These are phyloP conservation scores for Casuarina equisetifolia DNA, from an alignment of 306 rosid genomes.

Conservation along the genomic window DNA sequence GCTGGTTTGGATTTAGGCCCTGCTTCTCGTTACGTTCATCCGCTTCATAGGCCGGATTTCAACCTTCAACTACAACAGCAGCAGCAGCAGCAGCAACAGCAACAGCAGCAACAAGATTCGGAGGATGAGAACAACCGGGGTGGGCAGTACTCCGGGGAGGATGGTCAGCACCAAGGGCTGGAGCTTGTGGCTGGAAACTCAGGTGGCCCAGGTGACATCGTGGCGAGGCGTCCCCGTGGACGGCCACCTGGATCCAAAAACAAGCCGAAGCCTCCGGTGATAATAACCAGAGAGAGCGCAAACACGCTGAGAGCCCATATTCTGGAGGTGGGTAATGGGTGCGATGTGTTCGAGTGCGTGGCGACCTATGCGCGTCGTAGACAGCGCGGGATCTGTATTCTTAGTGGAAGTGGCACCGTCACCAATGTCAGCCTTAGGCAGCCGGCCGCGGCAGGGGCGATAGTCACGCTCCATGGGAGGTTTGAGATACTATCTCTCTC, in stretches of 20 bases:
- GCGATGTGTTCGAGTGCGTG: slow-evolving; percentile 78
- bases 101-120: slow-evolving; percentile 36
- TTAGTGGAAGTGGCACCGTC: slow-evolving; percentile 82
- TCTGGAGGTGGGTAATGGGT: slow-evolving; percentile 73
- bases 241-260: slow-evolving; percentile 88
- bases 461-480: slow-evolving; percentile 77
- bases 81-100: slow-evolving; percentile 22
- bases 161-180: slow-evolving; percentile 46
- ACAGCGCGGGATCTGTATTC: slow-evolving; percentile 90
- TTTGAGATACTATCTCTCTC: slow-evolving; percentile 83
- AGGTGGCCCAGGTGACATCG: slow-evolving; percentile 43
- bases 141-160: slow-evolving; percentile 44
- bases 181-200: slow-evolving; percentile 38
- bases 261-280: slow-evolving; percentile 76
- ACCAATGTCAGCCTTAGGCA: slow-evolving; percentile 74
- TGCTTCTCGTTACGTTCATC: slow-evolving; percentile 67
- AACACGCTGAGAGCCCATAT: slow-evolving; percentile 92
- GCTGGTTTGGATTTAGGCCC: slow-evolving; percentile 93
- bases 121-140: slow-evolving; percentile 36
- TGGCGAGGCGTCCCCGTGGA: slow-evolving; percentile 65
- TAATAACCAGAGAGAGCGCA: slow-evolving; percentile 85
- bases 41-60: slow-evolving; percentile 59
- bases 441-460: slow-evolving; percentile 63
- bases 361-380: slow-evolving; percentile 79
- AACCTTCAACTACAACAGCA: slow-evolving; percentile 44